phyloP scores from a whole-genome alignment of 306 rosid species.

The Cucumis cinereus region DNA sequence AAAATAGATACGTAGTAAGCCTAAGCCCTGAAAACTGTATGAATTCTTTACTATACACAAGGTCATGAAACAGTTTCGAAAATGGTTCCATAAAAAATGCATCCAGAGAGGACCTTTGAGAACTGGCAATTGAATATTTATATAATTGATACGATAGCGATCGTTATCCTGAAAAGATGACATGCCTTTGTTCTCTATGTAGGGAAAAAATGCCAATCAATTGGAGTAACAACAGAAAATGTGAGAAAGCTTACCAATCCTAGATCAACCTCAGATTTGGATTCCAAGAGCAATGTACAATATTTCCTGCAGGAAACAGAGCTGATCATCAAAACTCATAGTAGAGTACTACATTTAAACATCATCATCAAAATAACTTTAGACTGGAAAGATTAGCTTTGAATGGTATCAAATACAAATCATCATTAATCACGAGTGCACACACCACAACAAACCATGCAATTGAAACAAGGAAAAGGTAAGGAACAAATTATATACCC shows the following conservation, averaged over 20 bases:
- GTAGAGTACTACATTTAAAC: background rate
- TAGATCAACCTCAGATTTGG: constrained; percentile 19
- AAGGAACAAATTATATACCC: constrained; percentile 36
- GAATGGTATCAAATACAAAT: background rate
- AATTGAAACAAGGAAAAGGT: background rate
- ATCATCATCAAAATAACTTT: background rate
- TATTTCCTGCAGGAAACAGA: constrained; percentile 53
- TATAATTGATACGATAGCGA: background rate
- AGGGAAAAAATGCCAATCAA: background rate
- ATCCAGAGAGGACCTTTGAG: background rate
- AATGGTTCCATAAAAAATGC: background rate
- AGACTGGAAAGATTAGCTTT: background rate
- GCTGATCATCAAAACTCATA: background rate
- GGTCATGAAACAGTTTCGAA: background rate
- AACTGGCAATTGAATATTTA: background rate
- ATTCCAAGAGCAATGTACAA: constrained; percentile 57
- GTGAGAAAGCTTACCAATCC: constrained; percentile 33
- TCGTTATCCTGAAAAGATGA: background rate
- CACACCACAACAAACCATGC: background rate
- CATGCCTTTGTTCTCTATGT: background rate
- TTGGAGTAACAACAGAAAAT: constrained; percentile 6
- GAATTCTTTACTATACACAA: background rate
- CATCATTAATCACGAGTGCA: background rate
- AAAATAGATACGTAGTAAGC: background rate
- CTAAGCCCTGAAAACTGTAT: background rate